Evolutionary conservation across 2,329 filamentous ascomycete genomes (phyloP), one percentile per base, ranked within the genome.

Genomic region (Cercospora sesami): DNA sequence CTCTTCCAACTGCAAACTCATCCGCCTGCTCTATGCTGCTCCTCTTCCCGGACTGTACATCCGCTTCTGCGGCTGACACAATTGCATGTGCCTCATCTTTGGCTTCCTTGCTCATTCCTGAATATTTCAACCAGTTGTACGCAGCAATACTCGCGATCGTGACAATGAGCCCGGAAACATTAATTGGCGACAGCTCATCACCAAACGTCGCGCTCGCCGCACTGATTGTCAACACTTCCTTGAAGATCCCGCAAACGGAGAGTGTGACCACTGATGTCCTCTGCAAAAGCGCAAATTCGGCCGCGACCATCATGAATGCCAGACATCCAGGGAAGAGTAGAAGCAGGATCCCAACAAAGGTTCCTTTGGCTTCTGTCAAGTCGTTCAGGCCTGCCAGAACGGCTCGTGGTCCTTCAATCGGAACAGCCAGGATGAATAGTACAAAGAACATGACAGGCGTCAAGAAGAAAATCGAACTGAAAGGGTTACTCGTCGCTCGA

Each of bases 241-340:
- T 99, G 85, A 99, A 98, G 70, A 99, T 98, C 69, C 95, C 95
- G 70, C 94, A 96, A 74, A 99, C 97, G 62, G 91, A 96, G 57
- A 99, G 86, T 0, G 95, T 98, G 62, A 99, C 95, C 63, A 99
- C 95, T 1, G 92, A 96, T 0, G 94, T 98, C 59, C 95, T 92
- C 83, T 97, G 91, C 73, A 99, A 86, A 69, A 99, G 87, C 63
- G 95, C 94, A 78, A 98, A 99, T 80, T 99, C 95, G 64, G 92
- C 94, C 0, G 93, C 89, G 18, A 96, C 98, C 95, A 99, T 99
- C 70, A 93, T 87, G 79, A 99, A 99, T 1, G 95, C 95, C 63
- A 99, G 90, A 42, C 88, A 85, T 18, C 95, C 95, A 0, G 95
- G 95, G 80, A 97, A 97, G 2, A 99, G 80, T 6, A 99, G 84